Base-by-base conservation (phyloP, 495 filamentous ascomycete genomes). In the Chaetomidium leptoderma region DNA sequence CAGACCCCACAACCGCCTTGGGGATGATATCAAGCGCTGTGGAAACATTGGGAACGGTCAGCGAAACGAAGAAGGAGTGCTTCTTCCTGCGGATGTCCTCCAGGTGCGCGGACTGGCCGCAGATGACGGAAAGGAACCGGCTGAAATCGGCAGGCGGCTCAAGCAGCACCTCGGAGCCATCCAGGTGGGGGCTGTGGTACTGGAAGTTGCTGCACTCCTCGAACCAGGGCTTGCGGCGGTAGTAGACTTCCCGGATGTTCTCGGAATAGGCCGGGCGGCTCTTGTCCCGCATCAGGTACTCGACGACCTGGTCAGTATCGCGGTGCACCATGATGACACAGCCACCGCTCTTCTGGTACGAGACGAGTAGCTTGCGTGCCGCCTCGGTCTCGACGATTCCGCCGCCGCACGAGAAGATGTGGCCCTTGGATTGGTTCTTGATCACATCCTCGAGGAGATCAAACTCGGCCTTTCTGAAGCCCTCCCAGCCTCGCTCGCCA, bases 201-300 rank as follows among this genome's bases (percentile, higher is more conserved):
- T 95, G 89, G 68, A 88, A 87, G 70, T 97, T 97, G 76, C 92
- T 97, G 78, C 93, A 97, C 63, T 92, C 86, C 55, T 87, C 78
- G 73, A 89, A 97, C 85, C 89, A 95, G 3, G 90, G 89, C 72
- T 92, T 93, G 16, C 93, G 85, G 45, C 95, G 87, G 45, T 91
- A 76, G 82, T 92, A 97, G 29, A 99, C 93, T 2, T 84, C 86
- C 75, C 89, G 84, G 81, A 96, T 95, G 58, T 97, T 89, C 63
- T 96, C 93, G 14, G 90, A 84, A 68, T 96, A 97, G 29, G 93
- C 95, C 9, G 93, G 93, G 1, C 93, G 83, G 19, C 88, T 89
- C 75, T 95, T 90, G 74, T 99, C 93, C 33, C 87, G 81, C 61
- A 89, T 86, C 47, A 99, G 78, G 73, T 89, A 97, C 47, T 90